These are phyloP conservation scores for Pseudocercospora vitis DNA, from an alignment of 2,329 filamentous ascomycete species.

Conservation along the genomic window DNA sequence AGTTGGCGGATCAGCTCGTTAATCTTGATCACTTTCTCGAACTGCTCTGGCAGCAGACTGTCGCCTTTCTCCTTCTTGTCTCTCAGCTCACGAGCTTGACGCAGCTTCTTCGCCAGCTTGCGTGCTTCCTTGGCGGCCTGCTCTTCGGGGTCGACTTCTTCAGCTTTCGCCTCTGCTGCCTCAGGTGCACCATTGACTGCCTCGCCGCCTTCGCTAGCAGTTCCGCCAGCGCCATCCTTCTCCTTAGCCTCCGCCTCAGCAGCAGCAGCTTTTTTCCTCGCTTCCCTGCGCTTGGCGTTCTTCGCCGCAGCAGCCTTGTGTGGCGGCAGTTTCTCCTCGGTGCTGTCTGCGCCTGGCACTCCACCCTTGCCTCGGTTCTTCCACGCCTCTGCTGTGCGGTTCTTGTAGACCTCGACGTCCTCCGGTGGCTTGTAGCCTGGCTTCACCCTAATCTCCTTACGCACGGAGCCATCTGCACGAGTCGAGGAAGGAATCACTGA, in stretches of 20 bases:
- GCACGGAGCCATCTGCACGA: conserved; percentile 84
- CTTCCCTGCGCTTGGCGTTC: conserved; percentile 78
- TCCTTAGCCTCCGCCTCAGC: conserved; percentile 62
- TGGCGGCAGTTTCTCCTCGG: conserved; percentile 39
- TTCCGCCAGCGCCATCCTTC: conserved; percentile 66
- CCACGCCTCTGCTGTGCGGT: conserved; percentile 81
- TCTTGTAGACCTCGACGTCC: conserved; percentile 95
- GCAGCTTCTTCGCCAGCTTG: conserved; percentile 89
- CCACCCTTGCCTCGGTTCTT: conserved; percentile 69
- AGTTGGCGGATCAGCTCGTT: conserved; percentile 88
- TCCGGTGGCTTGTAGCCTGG: conserved; percentile 93
- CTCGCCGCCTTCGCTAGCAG: conserved; percentile 43
- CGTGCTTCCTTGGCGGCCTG: conserved; percentile 92
- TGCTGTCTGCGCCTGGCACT: conserved; percentile 69
- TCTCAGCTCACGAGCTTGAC: conserved; percentile 86
- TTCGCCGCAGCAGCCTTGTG: conserved; percentile 63
- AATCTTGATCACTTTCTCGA: conserved; percentile 97
- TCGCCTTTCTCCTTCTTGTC: conserved; percentile 88
- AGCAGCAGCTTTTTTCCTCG: conserved; percentile 60
- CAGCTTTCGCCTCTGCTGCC: conserved; percentile 36
- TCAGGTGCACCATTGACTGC: conserved; percentile 35
- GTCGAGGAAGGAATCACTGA: conserved; percentile 86
- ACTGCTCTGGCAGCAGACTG: conserved; percentile 83
- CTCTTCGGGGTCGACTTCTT: conserved; percentile 64
- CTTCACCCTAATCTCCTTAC: conserved; percentile 89